Base-by-base conservation (phyloP, 176 grass and related monocot genomes). In the Cenchrus fungigraminus region DNA sequence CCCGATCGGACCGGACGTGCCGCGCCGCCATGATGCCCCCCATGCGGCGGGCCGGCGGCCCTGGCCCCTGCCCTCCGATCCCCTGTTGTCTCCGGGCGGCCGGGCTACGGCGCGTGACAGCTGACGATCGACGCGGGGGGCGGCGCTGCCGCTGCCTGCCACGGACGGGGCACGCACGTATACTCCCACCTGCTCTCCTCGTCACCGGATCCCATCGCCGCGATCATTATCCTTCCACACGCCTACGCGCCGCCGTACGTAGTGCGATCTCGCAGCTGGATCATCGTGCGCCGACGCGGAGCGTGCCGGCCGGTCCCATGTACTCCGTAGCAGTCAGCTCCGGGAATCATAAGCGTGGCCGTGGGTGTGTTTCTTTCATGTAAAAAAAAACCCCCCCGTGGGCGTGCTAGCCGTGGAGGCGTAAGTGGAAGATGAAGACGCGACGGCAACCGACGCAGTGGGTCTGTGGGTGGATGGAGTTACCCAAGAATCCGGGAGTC, bases 241-340 rank as follows among this genome's bases (percentile, higher is more conserved):
- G 11, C 56, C 4, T 45, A 12, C 37, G 3, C 4, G 11, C 60
- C 8, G 28, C 5, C 34, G 32, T 9, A 32, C 12, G 4, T n/a
- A 60, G 76, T 60, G 76, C 82, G 51, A 74, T 79, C 73, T 68
- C 42, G 0, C 6, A 25, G 81, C 68, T 78, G 70, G 29, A 31
- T 13, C 15, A 19, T 44, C 84, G 3, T 12, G 83, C 83, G 54
- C 16, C 12, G 25, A 10, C 28, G 43, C 40, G 17, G 28, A 32
- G 1, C 28, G 46, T 42, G 66, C 28, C 31, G 31, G 31, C 31
- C 31, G 31, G 31, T 32, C 31, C 31, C 31, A 32, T 32, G 31
- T 2, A 32, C 31, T 32, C 31, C 31, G 31, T 32, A 32, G 50
- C 8, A 59, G 75, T 85, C 74, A 71, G 51, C 71, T 43, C 12